Percentiles rank a stretch among this genome's conserved stretches.
Conservation (phyloP, 2,329 filamentous ascomycete species). For the Colletotrichum sp. region DNA sequence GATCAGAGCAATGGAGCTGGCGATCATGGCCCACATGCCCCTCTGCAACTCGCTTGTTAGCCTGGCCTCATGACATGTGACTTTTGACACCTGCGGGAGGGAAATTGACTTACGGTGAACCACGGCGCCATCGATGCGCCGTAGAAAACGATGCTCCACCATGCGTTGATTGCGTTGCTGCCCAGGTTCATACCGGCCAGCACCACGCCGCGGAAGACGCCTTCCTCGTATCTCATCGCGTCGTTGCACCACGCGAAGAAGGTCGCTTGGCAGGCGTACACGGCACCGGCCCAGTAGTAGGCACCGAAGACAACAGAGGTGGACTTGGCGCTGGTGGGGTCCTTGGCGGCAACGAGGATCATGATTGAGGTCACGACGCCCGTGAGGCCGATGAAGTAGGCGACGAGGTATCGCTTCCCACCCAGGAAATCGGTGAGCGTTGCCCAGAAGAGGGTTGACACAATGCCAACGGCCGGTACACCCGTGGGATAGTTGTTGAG, state of each 20-base stretch:
- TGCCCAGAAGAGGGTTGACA: slow-evolving; percentile 72
- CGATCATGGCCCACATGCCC: slow-evolving; percentile 80
- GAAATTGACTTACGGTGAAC: slow-evolving; percentile 58
- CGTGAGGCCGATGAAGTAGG: slow-evolving; percentile 70
- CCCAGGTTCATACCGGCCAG: slow-evolving; percentile 75
- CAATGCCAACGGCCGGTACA: slow-evolving; percentile 60
- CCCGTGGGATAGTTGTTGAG: slow-evolving; percentile 64
- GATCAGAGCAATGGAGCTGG: slow-evolving; percentile 60
- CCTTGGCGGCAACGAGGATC: slow-evolving; percentile 58
- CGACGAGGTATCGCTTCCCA: slow-evolving; percentile 69
- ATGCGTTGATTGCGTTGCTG: slow-evolving; percentile 72
- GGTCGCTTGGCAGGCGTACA: slow-evolving; percentile 76
- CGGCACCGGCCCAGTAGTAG: slow-evolving; percentile 73
- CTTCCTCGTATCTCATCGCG: slow-evolving; percentile 67
- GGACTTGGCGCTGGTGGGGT: slow-evolving; percentile 40
- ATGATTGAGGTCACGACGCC: slow-evolving; percentile 67
- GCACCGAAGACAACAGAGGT: slow-evolving; percentile 65
- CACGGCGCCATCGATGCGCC: slow-evolving; percentile 69
- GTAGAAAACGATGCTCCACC: slow-evolving; percentile 78
- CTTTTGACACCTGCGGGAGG: background rate
- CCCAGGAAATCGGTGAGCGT: slow-evolving; percentile 69
- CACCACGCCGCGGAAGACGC: slow-evolving; percentile 68
- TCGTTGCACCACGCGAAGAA: slow-evolving; percentile 82
- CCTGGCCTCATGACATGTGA: background rate
- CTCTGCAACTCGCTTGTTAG: slow-evolving; percentile 38